Evolutionary conservation across 441 rosid genomes (phyloP).

Genomic region (California macrophylla): DNA sequence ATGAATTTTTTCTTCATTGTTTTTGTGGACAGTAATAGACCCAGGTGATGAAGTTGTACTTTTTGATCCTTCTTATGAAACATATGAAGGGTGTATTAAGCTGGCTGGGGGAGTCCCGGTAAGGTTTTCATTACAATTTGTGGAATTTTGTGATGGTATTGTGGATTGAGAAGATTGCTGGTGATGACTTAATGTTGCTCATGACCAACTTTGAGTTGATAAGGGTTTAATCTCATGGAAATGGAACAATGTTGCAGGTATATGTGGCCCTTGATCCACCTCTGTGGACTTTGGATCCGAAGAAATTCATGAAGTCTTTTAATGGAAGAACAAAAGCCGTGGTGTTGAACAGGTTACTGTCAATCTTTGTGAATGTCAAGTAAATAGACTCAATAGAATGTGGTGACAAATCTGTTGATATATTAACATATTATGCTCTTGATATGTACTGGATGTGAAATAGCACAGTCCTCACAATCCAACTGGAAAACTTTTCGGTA

Average conservation of each 20-base stretch:
- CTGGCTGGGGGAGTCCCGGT: constrained; percentile 55
- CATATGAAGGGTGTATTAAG: constrained; percentile 41
- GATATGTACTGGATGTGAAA: constrained; percentile 19
- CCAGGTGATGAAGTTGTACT: constrained; percentile 52
- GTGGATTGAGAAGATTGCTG: background rate
- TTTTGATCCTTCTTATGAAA: constrained; percentile 50
- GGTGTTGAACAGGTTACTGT: constrained; percentile 41
- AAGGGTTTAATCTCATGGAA: background rate
- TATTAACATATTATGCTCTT: constrained; percentile 5
- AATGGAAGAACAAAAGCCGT: constrained; percentile 40
- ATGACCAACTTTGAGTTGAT: background rate
- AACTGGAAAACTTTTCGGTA: constrained; percentile 53
- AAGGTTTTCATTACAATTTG: constrained; percentile 11
- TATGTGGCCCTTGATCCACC: constrained; percentile 51
- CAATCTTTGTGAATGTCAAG: background rate
- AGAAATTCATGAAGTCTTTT: constrained; percentile 37
- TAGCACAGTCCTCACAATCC: constrained; percentile 60
- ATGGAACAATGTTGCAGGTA: constrained; percentile 27
- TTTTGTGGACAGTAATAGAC: constrained; percentile 32
- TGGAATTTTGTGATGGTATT: background rate
- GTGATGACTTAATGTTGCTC: background rate
- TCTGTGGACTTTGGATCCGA: constrained; percentile 37
- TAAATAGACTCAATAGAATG: background rate
- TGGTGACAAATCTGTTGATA: background rate
- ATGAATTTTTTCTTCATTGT: constrained; percentile 6